Percentiles rank a stretch among this genome's conserved stretches.
phyloP scores from a whole-genome alignment of 2,329 filamentous ascomycete genomes.

The Penicillium sp. region DNA sequence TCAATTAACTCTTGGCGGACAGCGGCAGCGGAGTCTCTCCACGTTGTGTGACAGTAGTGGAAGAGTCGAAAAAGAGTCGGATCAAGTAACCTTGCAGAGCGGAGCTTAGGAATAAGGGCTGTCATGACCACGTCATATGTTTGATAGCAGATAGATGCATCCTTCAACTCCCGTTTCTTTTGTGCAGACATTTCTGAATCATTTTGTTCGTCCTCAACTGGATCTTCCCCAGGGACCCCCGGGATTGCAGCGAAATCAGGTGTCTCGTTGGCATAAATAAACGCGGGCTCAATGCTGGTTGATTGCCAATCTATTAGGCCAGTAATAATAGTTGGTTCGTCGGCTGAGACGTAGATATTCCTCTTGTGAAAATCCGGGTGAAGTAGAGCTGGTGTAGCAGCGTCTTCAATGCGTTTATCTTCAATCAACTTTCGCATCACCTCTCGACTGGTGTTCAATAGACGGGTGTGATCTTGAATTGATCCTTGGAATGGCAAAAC shows the following conservation, averaged over 20 bases:
- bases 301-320: constrained; percentile 34
- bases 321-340: constrained; percentile 27
- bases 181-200: constrained; percentile 6
- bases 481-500: constrained; percentile 15
- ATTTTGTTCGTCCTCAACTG: constrained; percentile 14
- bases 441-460: constrained; percentile 3
- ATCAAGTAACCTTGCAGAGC: constrained; percentile 26
- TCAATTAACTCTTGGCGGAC: constrained; percentile 34
- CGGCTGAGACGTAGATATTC: constrained; percentile 28
- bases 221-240: constrained; percentile 8
- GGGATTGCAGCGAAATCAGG: constrained; percentile 31
- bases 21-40: constrained; percentile 28
- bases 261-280: constrained; percentile 23
- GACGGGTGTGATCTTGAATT: constrained; percentile 2
- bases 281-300: constrained; percentile 27
- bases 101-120: constrained; percentile 24
- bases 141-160: constrained; percentile 29
- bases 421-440: constrained; percentile 2
- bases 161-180: constrained; percentile 14
- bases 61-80: constrained; percentile 32
- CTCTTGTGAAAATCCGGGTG: constrained; percentile 29
- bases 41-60: constrained; percentile 31
- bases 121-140: constrained; percentile 31
- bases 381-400: constrained; percentile 15
- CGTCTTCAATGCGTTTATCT: constrained; percentile 5